Base-by-base conservation (phyloP, 2,329 filamentous ascomycete species). In the Pezicula rhizophila region DNA sequence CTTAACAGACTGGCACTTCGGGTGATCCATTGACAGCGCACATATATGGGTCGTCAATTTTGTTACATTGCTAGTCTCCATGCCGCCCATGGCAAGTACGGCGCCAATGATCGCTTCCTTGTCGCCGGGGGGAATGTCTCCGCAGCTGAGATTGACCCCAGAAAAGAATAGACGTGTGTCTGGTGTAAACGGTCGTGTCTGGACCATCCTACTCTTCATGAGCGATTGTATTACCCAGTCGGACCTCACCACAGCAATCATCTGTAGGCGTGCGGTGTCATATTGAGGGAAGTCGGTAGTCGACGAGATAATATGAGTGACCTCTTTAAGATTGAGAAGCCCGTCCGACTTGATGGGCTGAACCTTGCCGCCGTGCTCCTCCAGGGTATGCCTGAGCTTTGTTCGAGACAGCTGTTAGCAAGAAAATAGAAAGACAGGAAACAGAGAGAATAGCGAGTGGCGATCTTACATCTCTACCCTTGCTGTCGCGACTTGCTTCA, bases 271-370 rank as follows among this genome's bases (percentile, higher is more conserved):
- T 1, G 89, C 84, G 53, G 80, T 77, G 52, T 80, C 74, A 65
- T 93, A 97, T 60, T 92, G 82, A n/a, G 88, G 84, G 59, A 99
- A 99, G 65, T 99, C 90, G 67, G 89, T 87, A 1, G 87, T 92
- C 50, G 84, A 81, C 49, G 91, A 78, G 54, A 89, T 73, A 52
- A 89, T 78, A 64, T 87, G 83, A 6, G 78, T 83, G 52, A 82
- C 71, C 46, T 75, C 66, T 39, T 67, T 60, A 11, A 78, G 51
- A 31, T 65, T 53, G 14, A 70, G 58, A 17, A 51, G 63, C 3
- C 68, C 61, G 43, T 73, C 65, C 23, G 64, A 61, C 10, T 70
- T 70, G 40, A 66, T 60, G 15, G 66, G 59, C 14, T 60, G 52
- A 42, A 67, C 70, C 58, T 53, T 69, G 37, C 65, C 66, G 15